Base-by-base conservation (phyloP, 228 moss, liverwort and hornwort species). In the Sphagnum magellanicum region DNA sequence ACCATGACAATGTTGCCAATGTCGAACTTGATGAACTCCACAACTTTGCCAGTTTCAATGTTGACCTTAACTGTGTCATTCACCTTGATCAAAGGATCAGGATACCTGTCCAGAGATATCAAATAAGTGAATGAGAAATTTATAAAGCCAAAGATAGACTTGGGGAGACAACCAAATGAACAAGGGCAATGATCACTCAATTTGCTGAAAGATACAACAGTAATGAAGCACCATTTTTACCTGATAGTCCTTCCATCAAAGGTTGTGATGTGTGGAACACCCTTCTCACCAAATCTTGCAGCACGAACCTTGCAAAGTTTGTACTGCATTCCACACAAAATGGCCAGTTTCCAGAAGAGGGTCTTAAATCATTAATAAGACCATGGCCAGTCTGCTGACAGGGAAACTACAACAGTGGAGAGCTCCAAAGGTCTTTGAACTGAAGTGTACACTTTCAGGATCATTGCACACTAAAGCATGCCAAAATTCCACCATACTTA, bases 291-390 rank as follows among this genome's bases (percentile, higher is more conserved):
- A 32, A 95, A 90, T 65, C 85, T 79, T 50, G 95, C 92, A 13
- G 84, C 68, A 66, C 92, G 87, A 0, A 95, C 92, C 79, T 95
- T 95, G 91, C 95, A 95, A 59, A 95, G 79, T 79, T 95, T 95
- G 77, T 86, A 95, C 95, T 95, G 84, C 50, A 78, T 10, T 59
- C 53, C n/a, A 53, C 58, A 68, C 8, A 7, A 14, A 73, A 49
- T 16, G 14, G 4, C 47, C 32, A 63, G 55, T 53, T 52, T 53
- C 48, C 8, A 60, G 11, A 50, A 50, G 53, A 10, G 53, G 49
- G n/a, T 32, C 32, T 32, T 32, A 32, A 32, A 32, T 32, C 32
- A 3, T 32, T 32, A 32, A 32, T 32, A 32, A 32, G 32, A 32
- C 32, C 32, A 32, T 32, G 32, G 32, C 2, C 32, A 32, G 32